These are phyloP conservation scores for Nannochloropsis salina DNA, from an alignment of 108 stramenopile species.

Conservation along the genomic window DNA sequence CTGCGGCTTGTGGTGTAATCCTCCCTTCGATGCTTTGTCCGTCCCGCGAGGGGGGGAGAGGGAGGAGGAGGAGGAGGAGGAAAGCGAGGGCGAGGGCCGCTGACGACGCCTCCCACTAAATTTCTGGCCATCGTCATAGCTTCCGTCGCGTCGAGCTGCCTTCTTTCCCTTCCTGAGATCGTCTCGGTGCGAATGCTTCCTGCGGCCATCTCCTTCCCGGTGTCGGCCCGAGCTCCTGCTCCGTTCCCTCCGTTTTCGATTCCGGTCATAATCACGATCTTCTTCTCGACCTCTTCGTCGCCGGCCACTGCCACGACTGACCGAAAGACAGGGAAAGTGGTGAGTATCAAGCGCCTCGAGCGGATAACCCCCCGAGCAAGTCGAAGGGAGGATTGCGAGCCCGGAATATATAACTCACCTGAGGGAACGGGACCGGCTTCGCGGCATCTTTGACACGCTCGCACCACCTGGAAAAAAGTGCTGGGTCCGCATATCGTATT, in stretches of 20 bases:
- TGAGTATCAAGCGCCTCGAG: too few relatives aligned
- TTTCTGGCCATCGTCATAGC: not conserved
- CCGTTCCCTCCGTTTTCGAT: not conserved
- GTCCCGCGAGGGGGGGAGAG: not conserved
- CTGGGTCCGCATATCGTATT: too few relatives aligned
- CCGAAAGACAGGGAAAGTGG: too few relatives aligned
- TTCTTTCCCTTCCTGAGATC: not conserved
- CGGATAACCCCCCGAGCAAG: too few relatives aligned
- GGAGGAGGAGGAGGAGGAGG: not conserved
- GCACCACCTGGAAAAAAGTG: too few relatives aligned
- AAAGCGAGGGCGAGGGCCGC: not conserved
- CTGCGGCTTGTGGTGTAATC: not conserved
- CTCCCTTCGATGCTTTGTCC: not conserved
- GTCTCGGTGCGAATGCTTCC: not conserved
- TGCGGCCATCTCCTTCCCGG: not conserved
- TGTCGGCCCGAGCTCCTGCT: not conserved
- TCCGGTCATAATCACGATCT: not conserved
- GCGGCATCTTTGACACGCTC: too few relatives aligned
- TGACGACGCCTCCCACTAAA: conserved; percentile 1
- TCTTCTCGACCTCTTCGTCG: not conserved
- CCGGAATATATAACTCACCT: too few relatives aligned
- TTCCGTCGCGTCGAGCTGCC: not conserved
- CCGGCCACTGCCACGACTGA: not conserved
- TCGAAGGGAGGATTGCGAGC: too few relatives aligned
- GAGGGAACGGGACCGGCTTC: too few relatives aligned